These are phyloP conservation scores for Raphanus hybrid DNA, from an alignment of 441 rosid genomes.

Conservation along the genomic window DNA sequence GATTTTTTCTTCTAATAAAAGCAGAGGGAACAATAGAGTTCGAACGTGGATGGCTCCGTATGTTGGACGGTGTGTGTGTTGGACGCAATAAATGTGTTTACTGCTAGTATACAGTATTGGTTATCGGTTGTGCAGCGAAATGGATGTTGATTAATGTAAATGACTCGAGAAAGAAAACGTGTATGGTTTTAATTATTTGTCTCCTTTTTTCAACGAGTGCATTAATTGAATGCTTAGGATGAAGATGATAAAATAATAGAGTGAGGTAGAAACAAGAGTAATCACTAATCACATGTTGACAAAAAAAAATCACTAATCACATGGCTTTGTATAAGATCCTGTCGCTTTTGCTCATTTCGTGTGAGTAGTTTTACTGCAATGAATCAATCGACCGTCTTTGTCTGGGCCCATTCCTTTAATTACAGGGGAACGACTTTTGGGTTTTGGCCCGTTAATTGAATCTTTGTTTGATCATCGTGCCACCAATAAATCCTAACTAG, in stretches of 20 bases:
- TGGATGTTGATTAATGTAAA: not conserved
- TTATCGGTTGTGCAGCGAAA: constrained; percentile 3
- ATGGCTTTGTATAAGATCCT: not conserved
- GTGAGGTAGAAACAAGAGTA: constrained; percentile 4
- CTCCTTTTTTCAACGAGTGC: not conserved
- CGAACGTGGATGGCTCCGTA: not conserved
- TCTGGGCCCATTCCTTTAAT: constrained; percentile 17
- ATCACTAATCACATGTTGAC: not conserved
- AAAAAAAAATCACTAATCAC: not conserved
- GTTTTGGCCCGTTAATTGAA: constrained; percentile 6
- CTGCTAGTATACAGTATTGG: not conserved
- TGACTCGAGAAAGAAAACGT: constrained; percentile 9
- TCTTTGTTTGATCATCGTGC: not conserved
- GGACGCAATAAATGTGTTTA: constrained; percentile 7
- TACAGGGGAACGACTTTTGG: constrained; percentile 20
- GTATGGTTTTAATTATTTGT: not conserved
- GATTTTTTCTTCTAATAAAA: no score
- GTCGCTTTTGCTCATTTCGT: constrained; percentile 6
- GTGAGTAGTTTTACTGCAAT: not conserved
- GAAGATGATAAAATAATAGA: constrained; percentile 27
- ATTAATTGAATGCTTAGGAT: constrained; percentile 1
- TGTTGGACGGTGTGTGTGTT: not conserved
- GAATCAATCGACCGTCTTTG: not conserved
- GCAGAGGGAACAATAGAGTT: not conserved
- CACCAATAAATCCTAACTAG: not conserved